Conservation (phyloP, 2,329 filamentous ascomycete genomes). For the Microthyrium microscopicum region DNA sequence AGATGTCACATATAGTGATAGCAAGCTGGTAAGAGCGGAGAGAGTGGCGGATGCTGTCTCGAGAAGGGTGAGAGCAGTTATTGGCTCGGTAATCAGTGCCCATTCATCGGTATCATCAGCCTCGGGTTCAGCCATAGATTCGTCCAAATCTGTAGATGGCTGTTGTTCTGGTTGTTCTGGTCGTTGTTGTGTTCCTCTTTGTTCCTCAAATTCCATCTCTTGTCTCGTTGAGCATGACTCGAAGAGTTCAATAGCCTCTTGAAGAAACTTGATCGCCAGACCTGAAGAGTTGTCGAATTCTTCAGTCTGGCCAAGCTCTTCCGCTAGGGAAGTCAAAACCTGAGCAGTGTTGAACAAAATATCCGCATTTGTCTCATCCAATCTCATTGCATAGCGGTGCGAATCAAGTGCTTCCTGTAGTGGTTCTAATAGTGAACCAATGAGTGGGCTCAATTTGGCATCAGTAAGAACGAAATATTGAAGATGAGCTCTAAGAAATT, state of each 20-base stretch:
- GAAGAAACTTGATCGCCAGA: conserved; percentile 35
- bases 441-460: conserved; percentile 39
- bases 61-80: conserved; percentile 46
- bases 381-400: conserved; percentile 41
- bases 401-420: conserved; percentile 45
- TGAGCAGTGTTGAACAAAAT: conserved; percentile 57
- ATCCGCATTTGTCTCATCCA: conserved; percentile 49
- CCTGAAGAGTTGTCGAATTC: conserved; percentile 23
- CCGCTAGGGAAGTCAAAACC: conserved; percentile 49
- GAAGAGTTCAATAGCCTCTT: conserved; percentile 45
- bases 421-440: conserved; percentile 39
- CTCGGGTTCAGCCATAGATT: too few species aligned
- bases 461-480: conserved; percentile 56
- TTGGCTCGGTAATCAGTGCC: conserved; percentile 49
- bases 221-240: conserved; percentile 31
- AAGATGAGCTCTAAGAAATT: conserved; percentile 40
- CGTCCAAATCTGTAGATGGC: conserved; percentile 15
- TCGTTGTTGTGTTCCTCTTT: too few species aligned
- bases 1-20: conserved; percentile 36
- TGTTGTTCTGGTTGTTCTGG: too few species aligned
- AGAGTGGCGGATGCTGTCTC: conserved; percentile 53
- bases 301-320: conserved; percentile 37
- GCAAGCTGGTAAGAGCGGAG: conserved; percentile 24
- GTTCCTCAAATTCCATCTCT: conserved; percentile 28
- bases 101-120: conserved; percentile 37